These are phyloP conservation scores for Aquilaria yunnanensis DNA, from an alignment of 345 rosid species.

Conservation along the genomic window DNA sequence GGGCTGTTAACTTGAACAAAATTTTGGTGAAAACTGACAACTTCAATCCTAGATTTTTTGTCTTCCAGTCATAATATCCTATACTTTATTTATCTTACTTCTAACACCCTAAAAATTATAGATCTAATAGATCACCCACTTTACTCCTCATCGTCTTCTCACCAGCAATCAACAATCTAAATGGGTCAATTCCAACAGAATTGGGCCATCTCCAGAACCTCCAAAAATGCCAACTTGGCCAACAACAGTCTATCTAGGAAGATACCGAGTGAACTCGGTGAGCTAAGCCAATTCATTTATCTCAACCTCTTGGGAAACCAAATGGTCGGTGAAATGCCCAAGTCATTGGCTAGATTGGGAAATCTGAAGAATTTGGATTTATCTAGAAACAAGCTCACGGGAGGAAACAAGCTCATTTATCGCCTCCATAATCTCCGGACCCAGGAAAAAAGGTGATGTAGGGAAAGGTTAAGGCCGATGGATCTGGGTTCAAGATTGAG, in stretches of 20 bases:
- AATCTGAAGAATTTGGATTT: conserved; percentile 65
- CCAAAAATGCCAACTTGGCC: conserved; percentile 46
- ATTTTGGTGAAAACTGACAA: too few relatives aligned
- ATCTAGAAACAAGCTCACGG: conserved; percentile 61
- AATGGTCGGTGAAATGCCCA: conserved; percentile 61
- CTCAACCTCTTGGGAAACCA: conserved; percentile 64
- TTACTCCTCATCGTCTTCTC: conserved; percentile 34
- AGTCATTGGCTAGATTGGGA: conserved; percentile 35
- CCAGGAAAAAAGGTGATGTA: too few relatives aligned
- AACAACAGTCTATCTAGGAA: conserved; percentile 77
- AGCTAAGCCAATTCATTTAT: conserved; percentile 46
- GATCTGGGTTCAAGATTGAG: too few relatives aligned
- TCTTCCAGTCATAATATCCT: too few relatives aligned
- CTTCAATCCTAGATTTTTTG: too few relatives aligned
- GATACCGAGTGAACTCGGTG: conserved; percentile 56
- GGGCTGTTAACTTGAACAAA: too few relatives aligned
- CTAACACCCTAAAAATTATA: too few relatives aligned
- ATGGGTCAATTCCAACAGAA: conserved; percentile 66
- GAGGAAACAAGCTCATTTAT: conserved; percentile 16
- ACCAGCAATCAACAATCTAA: conserved; percentile 50
- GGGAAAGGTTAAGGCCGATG: too few relatives aligned
- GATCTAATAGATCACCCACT: too few relatives aligned
- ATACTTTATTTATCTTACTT: too few relatives aligned
- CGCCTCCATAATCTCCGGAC: too few relatives aligned
- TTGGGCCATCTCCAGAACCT: conserved; percentile 50